phyloP scores from a whole-genome alignment of 176 grass and related monocot genomes.

The Avena eriantha region DNA sequence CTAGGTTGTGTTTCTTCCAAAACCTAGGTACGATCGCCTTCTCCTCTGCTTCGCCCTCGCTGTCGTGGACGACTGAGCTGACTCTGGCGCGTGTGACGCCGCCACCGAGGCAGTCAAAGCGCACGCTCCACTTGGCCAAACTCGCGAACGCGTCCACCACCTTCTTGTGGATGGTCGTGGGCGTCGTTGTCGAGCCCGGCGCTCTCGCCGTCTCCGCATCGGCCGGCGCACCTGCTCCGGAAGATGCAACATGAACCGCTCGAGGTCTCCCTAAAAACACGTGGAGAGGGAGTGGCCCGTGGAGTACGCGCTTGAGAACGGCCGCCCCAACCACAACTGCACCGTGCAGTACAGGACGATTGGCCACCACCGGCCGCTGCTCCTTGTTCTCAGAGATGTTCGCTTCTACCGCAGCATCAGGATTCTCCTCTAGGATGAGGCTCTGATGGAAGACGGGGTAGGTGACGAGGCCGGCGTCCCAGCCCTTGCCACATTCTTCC shows the following conservation, averaged over 20 bases:
- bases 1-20: no score
- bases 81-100: constrained; percentile 23
- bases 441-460: constrained; percentile 74
- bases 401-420: neutral
- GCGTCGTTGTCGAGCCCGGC: neutral
- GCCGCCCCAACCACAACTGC: constrained; percentile 53
- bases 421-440: constrained; percentile 15
- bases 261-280: constrained; percentile 43
- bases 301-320: constrained; percentile 68
- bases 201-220: constrained; percentile 12
- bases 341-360: constrained; percentile 63
- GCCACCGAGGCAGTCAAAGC: constrained; percentile 61
- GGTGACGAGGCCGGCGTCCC: constrained; percentile 46
- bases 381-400: neutral
- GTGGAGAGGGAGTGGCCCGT: constrained; percentile 66
- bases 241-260: constrained; percentile 77
- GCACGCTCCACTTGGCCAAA: constrained; percentile 36
- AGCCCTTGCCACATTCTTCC: constrained; percentile 10
- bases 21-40: no score
- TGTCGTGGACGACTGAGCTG: constrained; percentile 31
- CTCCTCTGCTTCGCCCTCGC: no score
- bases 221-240: constrained; percentile 61
- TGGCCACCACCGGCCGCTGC: constrained; percentile 36
- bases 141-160: neutral
- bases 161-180: constrained; percentile 40